Base-by-base conservation (phyloP, 2,329 filamentous ascomycete species). In the Coleophoma crateriformis region DNA sequence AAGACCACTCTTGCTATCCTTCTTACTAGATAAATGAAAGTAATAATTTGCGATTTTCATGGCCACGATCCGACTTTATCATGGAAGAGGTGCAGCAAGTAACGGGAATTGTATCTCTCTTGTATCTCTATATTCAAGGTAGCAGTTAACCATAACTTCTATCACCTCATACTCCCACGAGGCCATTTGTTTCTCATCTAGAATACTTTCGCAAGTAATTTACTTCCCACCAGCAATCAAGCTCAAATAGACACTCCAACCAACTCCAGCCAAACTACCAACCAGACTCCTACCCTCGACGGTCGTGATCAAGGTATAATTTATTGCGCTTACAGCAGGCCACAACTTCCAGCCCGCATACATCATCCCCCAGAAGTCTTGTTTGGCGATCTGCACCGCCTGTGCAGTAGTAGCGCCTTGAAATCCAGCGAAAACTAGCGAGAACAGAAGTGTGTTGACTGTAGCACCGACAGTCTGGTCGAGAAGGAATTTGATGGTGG, bases 241-340 rank as follows among this genome's bases (percentile, higher is more conserved):
- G 62, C 85, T 89, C 68, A 91, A 71, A 65, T 88, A 91, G 39
- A 90, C 74, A 0, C 84, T 84, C 88, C 88, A 92, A 13, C 73
- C 76, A 20, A 92, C 74, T 5, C 88, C 87, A 15, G 85, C 86
- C 46, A 85, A 65, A 56, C 82, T 81, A n/a, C 83, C 86, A 53
- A 90, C 78, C 33, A 91, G 68, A 46, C 87, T 84, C 35, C 88
- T 75, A 47, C 77, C 76, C 60, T 90, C 78, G 3, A 90, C 79
- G n/a, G 84, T 87, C 55, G 87, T 77, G 52, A 90, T 70, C 17
- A 78, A 65, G 2, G 82, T 76, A 61, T 87, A 90, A 71, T 87
- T 87, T 53, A 88, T 62, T 15, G 87, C 63, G 54, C 83, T 86
- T 19, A 91, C 82, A 3, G 77, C 58, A 1, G 88, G 88, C 80